Base-by-base conservation (phyloP, 1,284 basidiomycete genomes). In the Trichosporon inkin region DNA sequence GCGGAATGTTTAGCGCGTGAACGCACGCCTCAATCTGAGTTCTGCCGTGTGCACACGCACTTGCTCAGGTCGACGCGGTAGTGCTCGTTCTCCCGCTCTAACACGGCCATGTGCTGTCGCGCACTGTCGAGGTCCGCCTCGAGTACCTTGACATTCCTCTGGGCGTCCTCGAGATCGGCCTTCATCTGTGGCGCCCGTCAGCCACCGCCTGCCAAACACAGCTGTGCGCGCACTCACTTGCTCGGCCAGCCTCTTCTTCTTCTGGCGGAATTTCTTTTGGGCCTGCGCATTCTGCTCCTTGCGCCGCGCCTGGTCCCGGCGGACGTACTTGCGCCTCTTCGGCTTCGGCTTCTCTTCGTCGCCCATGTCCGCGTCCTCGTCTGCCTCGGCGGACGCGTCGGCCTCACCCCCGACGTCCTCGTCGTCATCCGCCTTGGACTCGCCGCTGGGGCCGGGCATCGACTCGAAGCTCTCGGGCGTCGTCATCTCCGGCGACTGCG, bases 251-350 rank as follows among this genome's bases (percentile, higher is more conserved):
- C 57, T 56, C 57, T 71, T 71, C 56, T 69, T 69, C 64, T 68
- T 69, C 34, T 51, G 56, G 13, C 69, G 57, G 49, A 62, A 67
- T 41, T 64, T 67, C 47, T 66, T 68, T 60, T 69, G 68, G 7
- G 68, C 67, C 55, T 59, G 60, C 14, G 65, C 67, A 39, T 69
- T 71, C 61, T 71, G 69, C 41, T 61, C 58, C 52, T 62, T 64
- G 32, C 69, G 60, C n/a, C 62, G 61, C 55, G 66, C 61, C 17
- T 57, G 60, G 32, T 70, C 66, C 36, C 67, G 61, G 20, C 64
- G 60, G 17, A 60, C 54, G 49, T 66, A 66, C 8, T 52, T 57
- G 10, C 62, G 60, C 19, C 63, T 59, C 57, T 63, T 61, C 3
- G 54, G 55, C 7, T 49, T 49, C 8, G 44, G 39, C 39, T 22